These are phyloP conservation scores for Litsea cubeba DNA, from an alignment of 164 flowering plant species.

Conservation along the genomic window DNA sequence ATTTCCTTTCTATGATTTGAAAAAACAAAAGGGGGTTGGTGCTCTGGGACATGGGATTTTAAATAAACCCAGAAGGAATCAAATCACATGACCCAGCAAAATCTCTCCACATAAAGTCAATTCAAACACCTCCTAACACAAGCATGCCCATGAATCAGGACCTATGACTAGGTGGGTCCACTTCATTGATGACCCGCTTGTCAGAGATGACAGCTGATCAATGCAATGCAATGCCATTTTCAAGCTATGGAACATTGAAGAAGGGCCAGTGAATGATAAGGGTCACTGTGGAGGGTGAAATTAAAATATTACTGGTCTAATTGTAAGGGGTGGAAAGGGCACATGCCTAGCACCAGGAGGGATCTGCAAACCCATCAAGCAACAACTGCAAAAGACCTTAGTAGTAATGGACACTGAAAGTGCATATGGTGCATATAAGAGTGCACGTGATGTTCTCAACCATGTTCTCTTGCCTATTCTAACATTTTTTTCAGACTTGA, in stretches of 20 bases:
- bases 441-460: not conserved
- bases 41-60: not conserved
- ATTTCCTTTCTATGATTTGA: not conserved
- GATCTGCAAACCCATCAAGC: not conserved
- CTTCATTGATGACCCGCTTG: no score
- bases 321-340: not conserved
- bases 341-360: not conserved
- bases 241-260: not conserved
- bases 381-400: constrained; percentile 2
- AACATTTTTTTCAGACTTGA: no score
- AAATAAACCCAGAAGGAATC: not conserved
- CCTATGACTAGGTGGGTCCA: no score
- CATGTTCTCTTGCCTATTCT: not conserved
- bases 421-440: not conserved
- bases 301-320: not conserved
- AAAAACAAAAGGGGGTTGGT: not conserved
- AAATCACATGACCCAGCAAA: not conserved
- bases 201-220: no score
- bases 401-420: not conserved
- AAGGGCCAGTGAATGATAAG: not conserved
- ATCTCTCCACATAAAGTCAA: no score
- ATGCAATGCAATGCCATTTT: no score
- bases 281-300: no score
- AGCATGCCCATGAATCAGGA: no score
- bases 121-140: no score